These are phyloP conservation scores for Candida koratica DNA, from an alignment of 805 yeast genomes.

Conservation along the genomic window DNA sequence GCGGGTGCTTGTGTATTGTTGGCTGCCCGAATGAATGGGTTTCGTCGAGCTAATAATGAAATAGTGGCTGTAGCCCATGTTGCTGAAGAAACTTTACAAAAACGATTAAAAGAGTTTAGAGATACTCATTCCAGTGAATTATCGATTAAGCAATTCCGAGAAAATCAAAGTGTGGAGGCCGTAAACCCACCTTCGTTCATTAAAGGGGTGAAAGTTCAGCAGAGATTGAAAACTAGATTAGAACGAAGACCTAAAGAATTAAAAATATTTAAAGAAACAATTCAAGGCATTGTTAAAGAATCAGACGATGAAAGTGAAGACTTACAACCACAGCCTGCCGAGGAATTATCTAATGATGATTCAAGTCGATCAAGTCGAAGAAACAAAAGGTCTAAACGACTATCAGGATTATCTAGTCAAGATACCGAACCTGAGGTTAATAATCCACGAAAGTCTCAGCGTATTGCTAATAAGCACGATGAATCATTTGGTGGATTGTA, in stretches of 20 bases:
- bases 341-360: not conserved
- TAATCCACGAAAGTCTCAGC: not conserved
- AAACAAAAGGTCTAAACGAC: not conserved
- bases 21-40: constrained; percentile 96
- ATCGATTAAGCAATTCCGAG: constrained; percentile 70
- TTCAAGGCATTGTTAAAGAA: not conserved
- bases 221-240: constrained; percentile 1
- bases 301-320: not conserved
- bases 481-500: constrained; percentile 1
- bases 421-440: not conserved
- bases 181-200: constrained; percentile 83
- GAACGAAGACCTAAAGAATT: constrained; percentile 5
- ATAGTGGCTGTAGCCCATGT: constrained; percentile 94
- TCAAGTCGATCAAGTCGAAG: not conserved
- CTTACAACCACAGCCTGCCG: not conserved
- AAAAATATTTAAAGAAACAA: not conserved
- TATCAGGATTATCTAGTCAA: constrained; percentile 4
- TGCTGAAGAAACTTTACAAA: constrained; percentile 89
- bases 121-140: constrained; percentile 69
- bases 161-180: constrained; percentile 37
- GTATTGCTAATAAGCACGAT: not conserved
- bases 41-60: constrained; percentile 86
- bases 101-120: constrained; percentile 83
- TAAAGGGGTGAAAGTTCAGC: constrained; percentile 37
- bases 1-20: constrained; percentile 94